Percentiles rank a stretch among this genome's conserved stretches.
Conservation (phyloP, 441 rosid species). For the Metrosideros polymorpha region DNA sequence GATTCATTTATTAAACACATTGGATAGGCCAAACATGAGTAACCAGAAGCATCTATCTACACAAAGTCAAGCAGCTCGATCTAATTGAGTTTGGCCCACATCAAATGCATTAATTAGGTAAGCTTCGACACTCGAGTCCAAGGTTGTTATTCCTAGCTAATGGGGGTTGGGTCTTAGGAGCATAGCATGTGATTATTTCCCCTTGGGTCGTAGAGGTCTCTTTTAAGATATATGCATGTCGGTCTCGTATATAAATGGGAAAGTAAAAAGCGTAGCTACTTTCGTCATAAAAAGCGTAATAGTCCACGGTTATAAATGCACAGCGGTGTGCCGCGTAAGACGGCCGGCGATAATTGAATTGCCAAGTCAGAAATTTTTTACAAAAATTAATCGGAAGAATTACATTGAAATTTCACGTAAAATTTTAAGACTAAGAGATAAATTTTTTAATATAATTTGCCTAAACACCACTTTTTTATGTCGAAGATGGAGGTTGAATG, state of each 20-base stretch:
- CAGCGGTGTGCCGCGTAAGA: too few relatives aligned
- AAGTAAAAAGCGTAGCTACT: neutral
- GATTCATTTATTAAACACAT: neutral
- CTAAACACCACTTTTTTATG: neutral
- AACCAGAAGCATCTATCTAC: neutral
- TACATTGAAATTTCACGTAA: too few relatives aligned
- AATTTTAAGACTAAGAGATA: too few relatives aligned
- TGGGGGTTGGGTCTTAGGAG: neutral
- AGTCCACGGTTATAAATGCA: neutral
- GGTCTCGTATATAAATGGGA: neutral
- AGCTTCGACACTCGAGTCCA: neutral
- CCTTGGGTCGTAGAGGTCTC: neutral
- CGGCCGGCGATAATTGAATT: rapidly evolving
- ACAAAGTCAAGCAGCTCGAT: neutral
- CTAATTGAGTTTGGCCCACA: neutral
- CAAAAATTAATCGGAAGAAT: rapidly evolving
- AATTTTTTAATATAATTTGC: too few relatives aligned
- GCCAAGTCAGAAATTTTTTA: rapidly evolving
- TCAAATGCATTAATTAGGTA: neutral
- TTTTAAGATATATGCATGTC: neutral
- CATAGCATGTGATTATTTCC: neutral
- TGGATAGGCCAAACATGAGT: neutral
- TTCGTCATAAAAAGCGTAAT: neutral
- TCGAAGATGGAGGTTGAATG: neutral
- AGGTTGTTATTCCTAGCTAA: neutral